phyloP scores from a whole-genome alignment of 2,329 filamentous ascomycete species.

The Tolypocladium amazonense region DNA sequence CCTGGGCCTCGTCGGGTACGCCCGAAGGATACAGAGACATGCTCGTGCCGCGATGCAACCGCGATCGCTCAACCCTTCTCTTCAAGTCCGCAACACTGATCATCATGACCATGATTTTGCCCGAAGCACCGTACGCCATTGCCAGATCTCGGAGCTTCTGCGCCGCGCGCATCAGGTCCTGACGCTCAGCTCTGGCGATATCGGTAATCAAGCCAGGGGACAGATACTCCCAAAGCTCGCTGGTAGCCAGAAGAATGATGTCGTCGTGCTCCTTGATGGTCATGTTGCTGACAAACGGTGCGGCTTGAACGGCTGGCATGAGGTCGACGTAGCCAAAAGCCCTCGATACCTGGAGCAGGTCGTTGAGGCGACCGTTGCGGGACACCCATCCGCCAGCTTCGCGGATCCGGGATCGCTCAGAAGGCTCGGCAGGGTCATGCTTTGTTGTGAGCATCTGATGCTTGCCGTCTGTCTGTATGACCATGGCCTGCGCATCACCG shows the following conservation, averaged over 20 bases:
- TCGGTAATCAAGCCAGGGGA: slow-evolving; percentile 86
- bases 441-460: slow-evolving; percentile 79
- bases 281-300: slow-evolving; percentile 70
- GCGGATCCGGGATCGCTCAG: slow-evolving; percentile 78
- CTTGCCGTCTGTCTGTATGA: slow-evolving; percentile 80
- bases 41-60: slow-evolving; percentile 64
- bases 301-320: slow-evolving; percentile 87
- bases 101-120: slow-evolving; percentile 99
- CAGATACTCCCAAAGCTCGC: slow-evolving; percentile 91
- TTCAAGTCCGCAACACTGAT: slow-evolving; percentile 87
- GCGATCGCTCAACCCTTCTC: slow-evolving; percentile 66
- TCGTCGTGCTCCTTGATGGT: slow-evolving; percentile 82
- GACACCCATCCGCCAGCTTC: slow-evolving; percentile 95
- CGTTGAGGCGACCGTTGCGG: slow-evolving; percentile 86
- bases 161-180: slow-evolving; percentile 86
- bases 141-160: slow-evolving; percentile 92
- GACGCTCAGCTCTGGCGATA: slow-evolving; percentile 74
- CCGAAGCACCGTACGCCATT: slow-evolving; percentile 86
- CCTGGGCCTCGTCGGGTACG: slow-evolving; percentile 58
- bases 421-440: slow-evolving; percentile 82
- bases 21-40: slow-evolving; percentile 75
- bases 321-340: slow-evolving; percentile 92
- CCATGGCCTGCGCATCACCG: slow-evolving; percentile 88
- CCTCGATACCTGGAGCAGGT: slow-evolving; percentile 79
- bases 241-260: slow-evolving; percentile 82